Evolutionary conservation across 108 stramenopile genomes (phyloP), one percentile per base, ranked within the genome.

Genomic region (Seminavis robusta): DNA sequence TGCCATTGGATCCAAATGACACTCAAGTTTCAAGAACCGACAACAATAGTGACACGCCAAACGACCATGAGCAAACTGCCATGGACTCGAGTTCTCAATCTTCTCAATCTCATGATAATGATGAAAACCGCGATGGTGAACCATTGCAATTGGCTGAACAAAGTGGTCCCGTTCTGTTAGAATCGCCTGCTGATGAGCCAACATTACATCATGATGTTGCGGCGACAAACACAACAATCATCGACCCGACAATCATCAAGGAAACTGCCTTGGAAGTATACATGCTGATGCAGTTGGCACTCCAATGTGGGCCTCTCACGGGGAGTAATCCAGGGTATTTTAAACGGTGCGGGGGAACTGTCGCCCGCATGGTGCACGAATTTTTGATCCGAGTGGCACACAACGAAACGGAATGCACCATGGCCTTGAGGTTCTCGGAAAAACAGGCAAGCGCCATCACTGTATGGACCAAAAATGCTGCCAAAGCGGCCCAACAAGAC

Each of bases 321-420:
- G 90, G 90, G 7, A 54, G 69, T 44, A 85, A 91, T 38, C 77
- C 90, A 30, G 90, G 90, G 3, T 91, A 91, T 52, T 91, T 87
- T 56, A 87, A 88, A 46, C 73, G 90, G 30, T 88, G 90, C 54
- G 90, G 90, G 2, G 56, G 74, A 25, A 67, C 75, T 16, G 74
- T 79, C n/a, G 86, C 90, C 0, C 56, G 49, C 4, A 64, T 74
- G 51, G 86, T 75, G 3, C 47, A 63, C 20, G 53, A 47, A 8
- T 85, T 81, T 59, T 64, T 91, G 59, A 30, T 48, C 3, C 52
- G 72, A 33, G 50, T 80, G 29, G 49, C 69, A n/a, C 67, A 59
- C 1, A 60, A 26, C 7, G 61, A 31, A 20, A 43, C 40, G 34
- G 63, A 43, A 8, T 37, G 31, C 6, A 38, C 31, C 4, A 1